Evolutionary conservation across 108 stramenopile genomes (phyloP).

Genomic region (Conticribra guillardii): DNA sequence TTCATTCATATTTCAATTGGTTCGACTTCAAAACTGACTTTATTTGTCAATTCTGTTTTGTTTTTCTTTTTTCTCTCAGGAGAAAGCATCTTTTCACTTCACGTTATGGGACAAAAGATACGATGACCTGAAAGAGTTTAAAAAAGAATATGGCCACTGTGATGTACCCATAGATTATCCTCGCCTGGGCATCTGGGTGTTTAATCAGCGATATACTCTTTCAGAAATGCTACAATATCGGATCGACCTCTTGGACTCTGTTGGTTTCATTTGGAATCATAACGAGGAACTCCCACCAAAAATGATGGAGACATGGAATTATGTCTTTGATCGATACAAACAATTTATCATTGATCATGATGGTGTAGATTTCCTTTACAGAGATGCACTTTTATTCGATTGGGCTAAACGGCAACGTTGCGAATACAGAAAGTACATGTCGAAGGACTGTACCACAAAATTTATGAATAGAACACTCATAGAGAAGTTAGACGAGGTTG

Average conservation of each 20-base stretch:
- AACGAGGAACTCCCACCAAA: background rate
- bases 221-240: conserved; percentile 24
- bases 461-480: background rate
- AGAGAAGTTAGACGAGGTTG: conserved; percentile 7
- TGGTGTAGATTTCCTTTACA: conserved; percentile 6
- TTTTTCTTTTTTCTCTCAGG: no score
- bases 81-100: background rate
- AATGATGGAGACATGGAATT: conserved; percentile 1
- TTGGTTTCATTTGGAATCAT: conserved; percentile 38
- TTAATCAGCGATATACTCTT: conserved; percentile 35
- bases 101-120: conserved; percentile 33
- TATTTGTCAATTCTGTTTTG: no score
- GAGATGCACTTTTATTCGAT: background rate
- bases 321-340: background rate
- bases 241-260: conserved; percentile 22
- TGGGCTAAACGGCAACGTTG: conserved; percentile 8
- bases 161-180: conserved; percentile 33
- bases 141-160: conserved; percentile 27
- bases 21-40: no score
- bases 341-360: background rate
- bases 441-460: background rate
- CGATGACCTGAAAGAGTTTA: conserved; percentile 30
- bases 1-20: no score
- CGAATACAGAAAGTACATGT: conserved; percentile 12
- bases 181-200: conserved; percentile 28